Evolutionary conservation across 2,329 filamentous ascomycete genomes (phyloP).

Genomic region (Cordyceps pruinosa): DNA sequence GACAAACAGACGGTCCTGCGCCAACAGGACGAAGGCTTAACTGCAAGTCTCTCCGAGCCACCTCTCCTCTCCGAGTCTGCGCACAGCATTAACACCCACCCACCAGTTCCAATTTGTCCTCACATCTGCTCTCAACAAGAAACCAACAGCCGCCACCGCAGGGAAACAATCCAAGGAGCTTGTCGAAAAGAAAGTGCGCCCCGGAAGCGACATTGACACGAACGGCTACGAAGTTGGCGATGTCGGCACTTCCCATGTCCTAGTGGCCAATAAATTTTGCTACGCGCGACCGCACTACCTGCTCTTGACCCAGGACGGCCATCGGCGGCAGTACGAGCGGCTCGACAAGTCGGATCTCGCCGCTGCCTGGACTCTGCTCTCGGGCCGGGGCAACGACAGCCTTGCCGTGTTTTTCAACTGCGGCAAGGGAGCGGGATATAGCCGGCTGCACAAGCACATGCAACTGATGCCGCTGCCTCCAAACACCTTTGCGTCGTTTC

Average conservation of each 20-base stretch:
- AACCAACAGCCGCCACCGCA: constrained; percentile 6
- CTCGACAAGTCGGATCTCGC: constrained; percentile 33
- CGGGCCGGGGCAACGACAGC: constrained; percentile 19
- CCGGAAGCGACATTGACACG: constrained; percentile 36
- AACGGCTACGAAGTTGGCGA: constrained; percentile 33
- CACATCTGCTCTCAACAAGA: constrained; percentile 9
- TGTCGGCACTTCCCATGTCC: constrained; percentile 35
- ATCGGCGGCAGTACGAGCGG: constrained; percentile 37
- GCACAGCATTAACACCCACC: not conserved
- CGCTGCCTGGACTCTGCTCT: constrained; percentile 29
- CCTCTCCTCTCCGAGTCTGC: not conserved
- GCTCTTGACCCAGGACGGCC: constrained; percentile 40
- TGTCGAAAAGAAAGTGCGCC: constrained; percentile 10
- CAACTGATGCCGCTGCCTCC: constrained; percentile 32
- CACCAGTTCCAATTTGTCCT: constrained; percentile 12
- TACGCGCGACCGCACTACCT: constrained; percentile 41
- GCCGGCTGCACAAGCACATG: constrained; percentile 42
- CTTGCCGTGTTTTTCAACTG: constrained; percentile 42
- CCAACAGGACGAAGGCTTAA: constrained; percentile 8
- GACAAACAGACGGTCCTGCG: constrained; percentile 9
- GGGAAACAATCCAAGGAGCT: not conserved
- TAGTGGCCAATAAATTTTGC: constrained; percentile 43
- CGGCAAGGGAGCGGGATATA: constrained; percentile 36
- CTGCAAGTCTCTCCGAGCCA: not conserved
- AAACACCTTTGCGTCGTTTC: constrained; percentile 23